These are phyloP conservation scores for Sisymbrium altissimum DNA, from an alignment of 345 rosid species.

Conservation along the genomic window DNA sequence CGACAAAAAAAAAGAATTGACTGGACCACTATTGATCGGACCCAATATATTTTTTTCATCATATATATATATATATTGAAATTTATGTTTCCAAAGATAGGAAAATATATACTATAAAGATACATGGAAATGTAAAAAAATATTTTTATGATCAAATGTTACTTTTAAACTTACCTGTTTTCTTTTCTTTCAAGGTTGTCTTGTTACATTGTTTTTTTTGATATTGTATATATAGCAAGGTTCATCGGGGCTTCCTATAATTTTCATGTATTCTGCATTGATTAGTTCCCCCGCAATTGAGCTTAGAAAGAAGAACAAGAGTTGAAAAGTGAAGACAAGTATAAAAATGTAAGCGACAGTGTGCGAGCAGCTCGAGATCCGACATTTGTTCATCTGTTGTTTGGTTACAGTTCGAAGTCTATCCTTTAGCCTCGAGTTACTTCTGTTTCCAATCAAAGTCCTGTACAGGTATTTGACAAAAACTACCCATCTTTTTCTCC, in stretches of 20 bases:
- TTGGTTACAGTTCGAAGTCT: constrained; percentile 2
- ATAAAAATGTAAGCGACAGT: constrained; percentile 30
- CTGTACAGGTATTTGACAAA: constrained; percentile 19
- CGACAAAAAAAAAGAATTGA: neutral
- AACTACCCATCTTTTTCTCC: constrained; percentile 12
- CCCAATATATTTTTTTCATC: no score
- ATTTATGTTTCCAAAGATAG: neutral
- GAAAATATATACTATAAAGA: neutral
- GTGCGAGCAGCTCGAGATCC: constrained; percentile 30
- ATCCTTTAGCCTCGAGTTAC: neutral
- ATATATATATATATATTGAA: neutral
- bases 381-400: constrained; percentile 29
- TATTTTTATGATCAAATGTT: neutral
- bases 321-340: constrained; percentile 12
- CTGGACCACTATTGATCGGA: no score
- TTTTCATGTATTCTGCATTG: neutral
- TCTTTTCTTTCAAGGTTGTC: neutral
- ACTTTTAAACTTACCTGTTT: neutral
- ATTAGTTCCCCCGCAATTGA: neutral
- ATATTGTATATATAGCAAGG: neutral
- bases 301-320: neutral
- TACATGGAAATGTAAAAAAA: neutral
- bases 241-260: neutral
- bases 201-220: neutral
- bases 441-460: constrained; percentile 3